Evolutionary conservation across 805 yeast genomes (phyloP).

Genomic region (Yamadazyma sp.): DNA sequence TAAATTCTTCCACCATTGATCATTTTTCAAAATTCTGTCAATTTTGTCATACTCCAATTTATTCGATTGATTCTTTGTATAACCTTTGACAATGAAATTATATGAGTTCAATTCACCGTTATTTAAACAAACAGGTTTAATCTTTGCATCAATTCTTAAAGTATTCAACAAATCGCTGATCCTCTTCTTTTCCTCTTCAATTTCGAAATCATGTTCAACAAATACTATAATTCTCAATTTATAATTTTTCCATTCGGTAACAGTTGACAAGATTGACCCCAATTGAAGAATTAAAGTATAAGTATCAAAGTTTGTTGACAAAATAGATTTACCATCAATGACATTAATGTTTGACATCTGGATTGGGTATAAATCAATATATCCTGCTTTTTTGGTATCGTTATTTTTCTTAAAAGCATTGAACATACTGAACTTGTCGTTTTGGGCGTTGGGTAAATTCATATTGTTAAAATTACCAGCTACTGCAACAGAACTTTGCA

Average conservation of each 20-base stretch:
- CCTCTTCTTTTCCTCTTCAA: constrained; percentile 64
- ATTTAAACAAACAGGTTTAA: constrained; percentile 69
- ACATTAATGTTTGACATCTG: constrained; percentile 88
- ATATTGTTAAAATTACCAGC: constrained; percentile 81
- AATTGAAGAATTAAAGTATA: constrained; percentile 89
- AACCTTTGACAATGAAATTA: constrained; percentile 75
- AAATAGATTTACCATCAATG: constrained; percentile 62
- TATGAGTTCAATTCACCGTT: constrained; percentile 58
- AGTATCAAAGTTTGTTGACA: constrained; percentile 92
- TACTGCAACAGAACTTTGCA: constrained; percentile 90
- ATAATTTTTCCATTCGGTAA: constrained; percentile 89
- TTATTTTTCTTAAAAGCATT: constrained; percentile 15
- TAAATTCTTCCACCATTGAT: constrained; percentile 84
- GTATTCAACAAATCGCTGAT: constrained; percentile 62
- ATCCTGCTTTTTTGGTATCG: constrained; percentile 17
- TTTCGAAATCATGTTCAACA: constrained; percentile 74
- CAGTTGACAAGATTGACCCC: constrained; percentile 91
- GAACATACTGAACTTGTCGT: constrained; percentile 4
- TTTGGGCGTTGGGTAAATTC: constrained; percentile 51
- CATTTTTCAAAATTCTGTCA: constrained; percentile 49
- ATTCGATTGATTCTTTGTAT: constrained; percentile 29
- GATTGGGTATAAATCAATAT: constrained; percentile 90
- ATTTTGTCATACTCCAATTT: constrained; percentile 39
- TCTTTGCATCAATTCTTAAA: constrained; percentile 80
- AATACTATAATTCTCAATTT: constrained; percentile 78